phyloP scores from a whole-genome alignment of 176 grass and related monocot genomes.

The Bromus sterilis region DNA sequence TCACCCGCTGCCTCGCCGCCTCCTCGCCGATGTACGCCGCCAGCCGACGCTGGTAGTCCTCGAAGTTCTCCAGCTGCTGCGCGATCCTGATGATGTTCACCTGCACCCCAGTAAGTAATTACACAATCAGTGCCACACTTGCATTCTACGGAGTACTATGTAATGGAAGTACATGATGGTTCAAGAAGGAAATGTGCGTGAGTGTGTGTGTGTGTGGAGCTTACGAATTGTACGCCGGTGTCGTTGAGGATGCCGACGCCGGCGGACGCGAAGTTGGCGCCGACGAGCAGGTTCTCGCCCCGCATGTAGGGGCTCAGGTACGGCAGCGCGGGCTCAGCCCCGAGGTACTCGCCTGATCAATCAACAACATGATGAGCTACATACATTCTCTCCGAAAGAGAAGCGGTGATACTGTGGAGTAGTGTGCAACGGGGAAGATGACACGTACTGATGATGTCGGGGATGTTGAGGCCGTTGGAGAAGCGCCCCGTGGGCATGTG shows the following conservation, averaged over 20 bases:
- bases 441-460: slow-evolving; percentile 64
- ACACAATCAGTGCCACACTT: neutral
- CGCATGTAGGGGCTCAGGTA: slow-evolving; percentile 64
- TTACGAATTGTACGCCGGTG: slow-evolving; percentile 72
- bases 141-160: neutral
- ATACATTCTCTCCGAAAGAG: too few relatives aligned
- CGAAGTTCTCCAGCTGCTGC: slow-evolving; percentile 63
- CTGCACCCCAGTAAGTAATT: slow-evolving; percentile 5
- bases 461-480: slow-evolving; percentile 79
- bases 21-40: slow-evolving; percentile 42
- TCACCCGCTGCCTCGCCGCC: slow-evolving; percentile 22
- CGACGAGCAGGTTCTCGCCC: slow-evolving; percentile 58
- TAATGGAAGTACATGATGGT: too few relatives aligned
- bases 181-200: neutral
- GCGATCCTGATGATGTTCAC: slow-evolving; percentile 72
- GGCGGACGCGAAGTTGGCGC: slow-evolving; percentile 80
- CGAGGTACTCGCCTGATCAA: slow-evolving; percentile 47
- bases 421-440: too few relatives aligned
- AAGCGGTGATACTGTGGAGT: too few relatives aligned
- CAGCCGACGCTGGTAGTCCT: slow-evolving; percentile 62
- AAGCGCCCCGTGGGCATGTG: slow-evolving; percentile 64
- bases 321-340: slow-evolving; percentile 36
- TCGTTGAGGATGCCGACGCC: slow-evolving; percentile 85
- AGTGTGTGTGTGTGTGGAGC: neutral
- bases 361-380: neutral